Base-by-base conservation (phyloP, 2,329 filamentous ascomycete species). In the Penicillium sp. region DNA sequence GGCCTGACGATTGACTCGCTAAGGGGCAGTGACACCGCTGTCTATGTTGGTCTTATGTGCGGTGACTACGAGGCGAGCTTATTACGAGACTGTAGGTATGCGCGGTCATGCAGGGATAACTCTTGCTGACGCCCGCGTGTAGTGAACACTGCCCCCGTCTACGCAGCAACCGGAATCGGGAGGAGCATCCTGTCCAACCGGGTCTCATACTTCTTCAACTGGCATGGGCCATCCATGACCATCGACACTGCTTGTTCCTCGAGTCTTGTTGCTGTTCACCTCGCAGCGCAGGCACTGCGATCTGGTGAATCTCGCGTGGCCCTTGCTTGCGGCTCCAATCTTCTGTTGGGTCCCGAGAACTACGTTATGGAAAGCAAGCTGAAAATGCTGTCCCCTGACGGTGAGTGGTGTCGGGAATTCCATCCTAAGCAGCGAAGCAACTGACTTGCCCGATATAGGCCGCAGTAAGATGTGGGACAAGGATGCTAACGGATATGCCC, bases 181-280 rank as follows among this genome's bases (percentile, higher is more conserved):
- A 54, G 64, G 13, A 67, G 65, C 24, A 72, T 75, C 8, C 51
- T 74, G 3, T 66, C 72, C 1, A 74, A 73, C 25, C 66, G 71
- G 1, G 48, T 72, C 4, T 71, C 68, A 0, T 71, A 72, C 56
- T 72, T 64, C 42, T 66, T 65, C 15, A 59, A 66, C 27, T 62
- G 60, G 58, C 55, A 59, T 15, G 63, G 75, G 0, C 70, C 74
- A 0, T 69, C 64, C 1, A 67, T 75, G 58, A 74, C 72, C 0
- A 66, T 78, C n/a, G 73, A 77, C 32, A 77, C 75, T 0, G 75
- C 74, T 1, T 78, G 75, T 44, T 75, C 73, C 1, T 72, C 72
- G 0, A 70, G 66, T 41, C 53, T 77, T 3, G 59, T 69, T 12
- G 67, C 70, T 1, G 44, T 72, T 0, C 67, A 72, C 46, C 62